Conservation (phyloP, 352 stramenopile species). For the Globisporangium nagaii region DNA sequence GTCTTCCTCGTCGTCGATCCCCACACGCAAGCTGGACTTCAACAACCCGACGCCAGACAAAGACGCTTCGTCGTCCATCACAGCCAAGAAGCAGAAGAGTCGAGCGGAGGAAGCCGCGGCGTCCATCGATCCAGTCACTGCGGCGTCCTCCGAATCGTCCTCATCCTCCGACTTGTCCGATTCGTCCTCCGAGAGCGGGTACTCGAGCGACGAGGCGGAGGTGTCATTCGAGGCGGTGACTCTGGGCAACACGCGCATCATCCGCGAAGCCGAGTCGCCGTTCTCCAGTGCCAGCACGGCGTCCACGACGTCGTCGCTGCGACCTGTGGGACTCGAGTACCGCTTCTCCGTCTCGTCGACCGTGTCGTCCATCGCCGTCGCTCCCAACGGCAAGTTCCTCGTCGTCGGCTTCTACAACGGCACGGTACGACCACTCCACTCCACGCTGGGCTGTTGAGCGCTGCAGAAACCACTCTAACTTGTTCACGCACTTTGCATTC, state of each 20-base stretch:
- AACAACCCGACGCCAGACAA: conserved; percentile 26
- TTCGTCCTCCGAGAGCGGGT: conserved; percentile 12
- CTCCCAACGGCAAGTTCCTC: conserved; percentile 62
- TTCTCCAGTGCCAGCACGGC: conserved; percentile 32
- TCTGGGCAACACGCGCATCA: conserved; percentile 52
- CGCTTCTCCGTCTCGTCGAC: conserved; percentile 58
- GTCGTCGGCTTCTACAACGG: conserved; percentile 81
- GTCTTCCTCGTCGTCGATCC: conserved; percentile 2
- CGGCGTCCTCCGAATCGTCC: conserved; percentile 15
- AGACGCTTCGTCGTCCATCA: conserved; percentile 6
- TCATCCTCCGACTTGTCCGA: conserved; percentile 24
- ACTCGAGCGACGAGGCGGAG: conserved; percentile 56
- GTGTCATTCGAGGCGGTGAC: conserved; percentile 60
- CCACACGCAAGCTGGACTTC: conserved; percentile 46
- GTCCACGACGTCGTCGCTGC: conserved; percentile 18
- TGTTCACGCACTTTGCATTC: conserved; percentile 7
- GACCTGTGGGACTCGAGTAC: conserved; percentile 46
- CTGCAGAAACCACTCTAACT: too few species aligned
- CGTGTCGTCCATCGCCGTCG: conserved; percentile 75
- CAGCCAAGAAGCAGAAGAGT: conserved; percentile 4
- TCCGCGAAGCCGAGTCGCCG: conserved; percentile 39
- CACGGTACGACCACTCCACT: conserved; percentile 22
- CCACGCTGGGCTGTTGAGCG: neutral
- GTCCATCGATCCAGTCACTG: neutral
- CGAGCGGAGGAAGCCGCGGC: conserved; percentile 8